Conservation (phyloP, 305 asterid genomes). For the Fraxinus baroniana region DNA sequence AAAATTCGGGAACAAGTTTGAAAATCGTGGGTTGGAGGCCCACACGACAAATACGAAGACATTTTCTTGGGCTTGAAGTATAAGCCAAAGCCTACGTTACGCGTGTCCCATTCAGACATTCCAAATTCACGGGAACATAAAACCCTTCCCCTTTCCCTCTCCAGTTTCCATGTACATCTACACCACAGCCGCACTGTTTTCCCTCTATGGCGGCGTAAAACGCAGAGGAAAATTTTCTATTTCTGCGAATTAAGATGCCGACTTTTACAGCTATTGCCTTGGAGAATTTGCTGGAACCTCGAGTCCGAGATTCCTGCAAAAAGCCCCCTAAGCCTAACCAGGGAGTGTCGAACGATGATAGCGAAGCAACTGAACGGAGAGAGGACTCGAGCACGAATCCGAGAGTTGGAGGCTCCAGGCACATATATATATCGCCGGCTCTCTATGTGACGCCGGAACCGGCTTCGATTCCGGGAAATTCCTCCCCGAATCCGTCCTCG, state of each 20-base stretch:
- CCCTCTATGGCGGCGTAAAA: background rate
- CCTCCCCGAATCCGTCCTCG: slow-evolving; percentile 41
- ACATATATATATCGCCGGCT: slow-evolving; percentile 68
- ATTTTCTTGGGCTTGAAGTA: background rate
- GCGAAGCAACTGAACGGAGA: background rate
- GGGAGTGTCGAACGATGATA: background rate
- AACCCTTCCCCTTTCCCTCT: background rate
- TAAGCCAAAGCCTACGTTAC: background rate
- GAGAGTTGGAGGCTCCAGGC: slow-evolving; percentile 35
- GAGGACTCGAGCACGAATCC: slow-evolving; percentile 12
- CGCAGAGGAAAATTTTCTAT: background rate
- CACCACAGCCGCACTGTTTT: background rate
- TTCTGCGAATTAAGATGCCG: slow-evolving; percentile 42
- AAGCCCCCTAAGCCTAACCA: slow-evolving; percentile 24
- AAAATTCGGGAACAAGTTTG: background rate
- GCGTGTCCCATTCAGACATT: background rate
- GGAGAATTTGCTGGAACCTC: slow-evolving; percentile 57
- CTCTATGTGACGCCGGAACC: slow-evolving; percentile 70
- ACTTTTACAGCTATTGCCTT: slow-evolving; percentile 53
- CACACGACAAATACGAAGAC: background rate
- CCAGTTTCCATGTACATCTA: background rate
- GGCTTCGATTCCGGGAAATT: slow-evolving; percentile 52
- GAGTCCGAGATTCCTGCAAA: slow-evolving; percentile 40
- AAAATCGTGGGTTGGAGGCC: background rate
- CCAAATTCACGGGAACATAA: background rate